Conservation (phyloP, 2,329 filamentous ascomycete genomes). For the Aspergillus brunneoviolaceus region DNA sequence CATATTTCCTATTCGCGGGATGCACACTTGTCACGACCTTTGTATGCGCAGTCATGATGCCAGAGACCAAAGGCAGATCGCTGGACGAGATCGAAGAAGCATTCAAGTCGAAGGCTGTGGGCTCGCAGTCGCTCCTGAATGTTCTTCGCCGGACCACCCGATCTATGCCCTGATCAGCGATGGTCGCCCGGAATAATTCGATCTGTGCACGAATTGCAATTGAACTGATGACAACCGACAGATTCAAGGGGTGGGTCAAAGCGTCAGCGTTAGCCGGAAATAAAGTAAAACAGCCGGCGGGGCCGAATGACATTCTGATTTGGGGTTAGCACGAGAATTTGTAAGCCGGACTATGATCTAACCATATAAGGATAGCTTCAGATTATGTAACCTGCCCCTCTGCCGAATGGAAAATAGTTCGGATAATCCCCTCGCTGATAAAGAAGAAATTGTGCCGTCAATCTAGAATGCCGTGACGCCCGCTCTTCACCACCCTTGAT, state of each 20-base stretch:
- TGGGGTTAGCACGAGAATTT: slow-evolving; percentile 3
- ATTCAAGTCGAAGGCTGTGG: slow-evolving; percentile 36
- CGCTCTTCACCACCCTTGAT: neutral
- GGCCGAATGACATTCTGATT: neutral
- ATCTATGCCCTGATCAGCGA: neutral
- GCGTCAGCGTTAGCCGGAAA: neutral
- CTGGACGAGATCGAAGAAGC: slow-evolving; percentile 53
- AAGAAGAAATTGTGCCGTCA: slow-evolving; percentile 24
- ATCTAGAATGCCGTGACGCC: slow-evolving; percentile 14
- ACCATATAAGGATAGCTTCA: slow-evolving; percentile 6
- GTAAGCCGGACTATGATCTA: slow-evolving; percentile 6
- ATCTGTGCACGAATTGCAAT: neutral
- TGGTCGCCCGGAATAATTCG: neutral
- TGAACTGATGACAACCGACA: neutral
- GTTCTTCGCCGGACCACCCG: neutral
- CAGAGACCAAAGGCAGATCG: slow-evolving; percentile 50
- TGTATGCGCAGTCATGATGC: slow-evolving; percentile 49
- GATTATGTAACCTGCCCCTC: slow-evolving; percentile 16
- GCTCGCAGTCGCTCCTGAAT: slow-evolving; percentile 9
- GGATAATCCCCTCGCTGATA: slow-evolving; percentile 25
- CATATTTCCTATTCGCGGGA: slow-evolving; percentile 50
- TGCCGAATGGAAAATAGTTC: slow-evolving; percentile 19
- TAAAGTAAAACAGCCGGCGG: neutral
- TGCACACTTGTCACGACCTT: slow-evolving; percentile 40
- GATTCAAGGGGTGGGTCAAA: neutral